Base-by-base conservation (phyloP, 495 filamentous ascomycete species). In the Articulospora tetracladia region DNA sequence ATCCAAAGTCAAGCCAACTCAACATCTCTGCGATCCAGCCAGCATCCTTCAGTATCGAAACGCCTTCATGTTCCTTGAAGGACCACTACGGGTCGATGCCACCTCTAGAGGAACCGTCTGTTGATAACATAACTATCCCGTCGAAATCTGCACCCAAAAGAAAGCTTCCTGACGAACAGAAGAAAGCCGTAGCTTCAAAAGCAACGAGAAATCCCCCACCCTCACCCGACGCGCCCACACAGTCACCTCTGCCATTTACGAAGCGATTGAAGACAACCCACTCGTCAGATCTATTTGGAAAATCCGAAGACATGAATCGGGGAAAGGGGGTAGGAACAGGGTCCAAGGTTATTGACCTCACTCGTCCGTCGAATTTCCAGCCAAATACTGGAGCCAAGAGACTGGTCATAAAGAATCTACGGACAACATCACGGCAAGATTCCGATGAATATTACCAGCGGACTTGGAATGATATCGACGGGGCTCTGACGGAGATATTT, bases 341-440 rank as follows among this genome's bases (percentile, higher is more conserved):
- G 30, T 49, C 59, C 11, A 60, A 34, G 15, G 20, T 52, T 39
- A 53, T 64, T 3, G 67, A 64, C 48, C 28, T 66, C 34, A 66
- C 60, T 25, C 48, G 55, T 1, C 60, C 53, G 1, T 66, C 67
- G 26, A 65, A 58, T 60, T 77, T 85, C 60, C 77, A 83, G 63
- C 77, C 83, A 10, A 78, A 83, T 59, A 71, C 70, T 3, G 88
- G 89, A 22, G 79, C 89, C n/a, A 91, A 88, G 75, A 93, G 86
- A 73, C 80, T 98, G 12, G 80, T 88, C 1, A 86, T 98, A 55
- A 95, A 94, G 80, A 97, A 96, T 67, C 79, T 96, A 61, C 83
- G 87, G 28, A 79, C 78, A 3, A 72, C 81, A 1, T 71, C 80
- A 3, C 77, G 78, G 53, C 72, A 78, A 49, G 82, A 86, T 62